Evolutionary conservation across 805 yeast genomes (phyloP).

Genomic region (Zygosaccharomyces kombuchaensis): DNA sequence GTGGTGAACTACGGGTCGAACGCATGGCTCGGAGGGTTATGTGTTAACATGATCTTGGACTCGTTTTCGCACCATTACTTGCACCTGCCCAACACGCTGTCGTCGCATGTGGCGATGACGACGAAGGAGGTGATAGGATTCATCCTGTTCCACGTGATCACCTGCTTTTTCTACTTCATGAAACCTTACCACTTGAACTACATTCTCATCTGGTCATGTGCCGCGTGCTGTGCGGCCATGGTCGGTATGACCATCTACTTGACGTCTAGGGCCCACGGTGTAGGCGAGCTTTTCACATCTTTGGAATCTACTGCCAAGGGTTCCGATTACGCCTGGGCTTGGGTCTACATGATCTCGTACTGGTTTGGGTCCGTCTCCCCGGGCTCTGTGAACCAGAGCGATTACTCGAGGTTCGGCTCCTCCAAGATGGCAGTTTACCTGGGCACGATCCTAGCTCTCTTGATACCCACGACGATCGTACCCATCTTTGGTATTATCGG

Average conservation of each 20-base stretch:
- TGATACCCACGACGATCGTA: conserved; percentile 39
- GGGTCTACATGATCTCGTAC: conserved; percentile 41
- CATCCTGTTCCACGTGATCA: conserved; percentile 41
- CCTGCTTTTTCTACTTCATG: conserved; percentile 38
- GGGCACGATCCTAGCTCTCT: conserved; percentile 35
- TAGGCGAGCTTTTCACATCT: conserved; percentile 33
- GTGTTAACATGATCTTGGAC: conserved; percentile 38
- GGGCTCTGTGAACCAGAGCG: conserved; percentile 40
- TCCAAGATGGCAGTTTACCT: conserved; percentile 29
- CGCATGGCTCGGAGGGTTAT: conserved; percentile 44
- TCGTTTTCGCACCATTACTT: conserved; percentile 40
- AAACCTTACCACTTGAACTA: conserved; percentile 44
- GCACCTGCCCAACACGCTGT: conserved; percentile 33
- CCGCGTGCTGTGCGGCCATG: conserved; percentile 39
- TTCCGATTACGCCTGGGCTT: conserved; percentile 39
- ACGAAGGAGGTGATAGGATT: conserved; percentile 39
- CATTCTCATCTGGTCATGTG: conserved; percentile 36
- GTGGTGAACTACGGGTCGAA: conserved; percentile 47
- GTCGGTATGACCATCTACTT: conserved; percentile 39
- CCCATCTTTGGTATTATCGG: conserved; percentile 43
- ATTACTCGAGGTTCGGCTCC: conserved; percentile 39
- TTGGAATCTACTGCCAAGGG: conserved; percentile 32
- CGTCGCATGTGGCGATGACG: conserved; percentile 35
- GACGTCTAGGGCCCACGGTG: conserved; percentile 34
- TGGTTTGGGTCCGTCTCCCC: conserved; percentile 43